Base-by-base conservation (phyloP, 1,139 yeast genomes). In the Debaryomyces coudertii region DNA sequence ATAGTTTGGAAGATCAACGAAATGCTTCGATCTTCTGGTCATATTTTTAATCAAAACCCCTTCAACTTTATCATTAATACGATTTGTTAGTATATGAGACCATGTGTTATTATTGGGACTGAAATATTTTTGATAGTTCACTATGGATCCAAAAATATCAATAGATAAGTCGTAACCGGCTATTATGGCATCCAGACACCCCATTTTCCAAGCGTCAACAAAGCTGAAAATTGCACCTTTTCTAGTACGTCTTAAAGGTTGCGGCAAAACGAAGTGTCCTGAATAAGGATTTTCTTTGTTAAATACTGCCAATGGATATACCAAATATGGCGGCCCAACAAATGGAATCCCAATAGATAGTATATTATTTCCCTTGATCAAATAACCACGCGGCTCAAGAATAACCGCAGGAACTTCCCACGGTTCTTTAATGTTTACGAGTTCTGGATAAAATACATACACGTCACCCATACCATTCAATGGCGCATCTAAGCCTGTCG, bases 381-480 rank as follows among this genome's bases (percentile, higher is more conserved):
- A 35, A 12, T 35, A 35, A n/a, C 38, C 38, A 22, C n/a, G n/a
- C 4, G 38, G 29, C 22, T 35, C 38, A 20, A n/a, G 24, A 20
- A 35, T 24, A 22, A 24, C 9, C 4, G 38, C 38, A 1, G 38
- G 38, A 20, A 35, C 38, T 9, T 12, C 38, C 38, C 38, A 35
- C 7, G 38, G 20, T 14, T 35, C 38, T n/a, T 22, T 35, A 7
- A 35, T 35, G 28, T 35, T 35, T 8, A 35, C 38, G 20, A 35
- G 38, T 2, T 35, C 38, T 16, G 38, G 38, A 35, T 35, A 35
- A 35, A 35, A 35, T 2, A 35, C 38, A 12, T 35, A 35, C n/a
- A 35, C 38, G 12, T 35, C 38, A 22, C 38, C 38, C 38, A 35
- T 35, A 18, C 38, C 38, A 35, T 35, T 35, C 28, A 35, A 35